These are phyloP conservation scores for Vitis vinifera DNA, from an alignment of 164 flowering plant genomes.

Conservation along the genomic window DNA sequence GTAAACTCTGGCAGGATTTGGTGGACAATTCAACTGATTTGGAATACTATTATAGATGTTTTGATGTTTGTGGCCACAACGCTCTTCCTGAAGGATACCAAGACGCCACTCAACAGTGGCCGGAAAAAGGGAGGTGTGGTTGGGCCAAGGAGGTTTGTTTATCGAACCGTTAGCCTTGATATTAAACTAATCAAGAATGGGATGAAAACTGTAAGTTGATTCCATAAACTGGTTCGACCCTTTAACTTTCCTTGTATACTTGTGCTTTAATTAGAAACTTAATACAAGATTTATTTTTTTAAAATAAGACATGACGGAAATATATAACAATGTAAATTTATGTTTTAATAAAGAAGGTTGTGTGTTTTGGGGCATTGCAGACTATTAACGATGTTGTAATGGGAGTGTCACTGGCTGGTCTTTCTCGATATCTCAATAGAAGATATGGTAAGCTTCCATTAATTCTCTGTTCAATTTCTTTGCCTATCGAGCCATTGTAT, in stretches of 20 bases:
- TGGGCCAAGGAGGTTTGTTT: constrained; percentile 35
- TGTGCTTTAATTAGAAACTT: too few species aligned
- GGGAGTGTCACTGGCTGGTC: constrained; percentile 40
- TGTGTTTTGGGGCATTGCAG: constrained; percentile 5
- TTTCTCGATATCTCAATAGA: constrained; percentile 36
- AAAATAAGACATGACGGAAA: too few species aligned
- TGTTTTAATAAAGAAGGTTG: too few species aligned
- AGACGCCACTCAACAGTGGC: constrained; percentile 42
- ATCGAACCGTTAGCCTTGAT: constrained; percentile 47
- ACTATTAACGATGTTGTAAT: constrained; percentile 29
- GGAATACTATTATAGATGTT: constrained; percentile 46
- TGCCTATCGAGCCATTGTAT: too few species aligned
- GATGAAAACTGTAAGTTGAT: constrained; percentile 10
- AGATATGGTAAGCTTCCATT: constrained; percentile 27
- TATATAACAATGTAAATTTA: too few species aligned
- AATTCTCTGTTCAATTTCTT: too few species aligned
- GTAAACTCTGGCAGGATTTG: constrained; percentile 16
- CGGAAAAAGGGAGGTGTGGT: constrained; percentile 17
- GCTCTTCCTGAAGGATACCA: constrained; percentile 39
- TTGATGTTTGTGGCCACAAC: constrained; percentile 34
- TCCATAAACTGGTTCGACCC: too few species aligned
- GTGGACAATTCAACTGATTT: constrained; percentile 25
- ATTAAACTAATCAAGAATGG: constrained; percentile 53
- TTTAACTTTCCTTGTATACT: too few species aligned
- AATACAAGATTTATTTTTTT: too few species aligned